These are phyloP conservation scores for Trypanosomatidae sp. DNA, from an alignment of 208 protist species.

Conservation along the genomic window DNA sequence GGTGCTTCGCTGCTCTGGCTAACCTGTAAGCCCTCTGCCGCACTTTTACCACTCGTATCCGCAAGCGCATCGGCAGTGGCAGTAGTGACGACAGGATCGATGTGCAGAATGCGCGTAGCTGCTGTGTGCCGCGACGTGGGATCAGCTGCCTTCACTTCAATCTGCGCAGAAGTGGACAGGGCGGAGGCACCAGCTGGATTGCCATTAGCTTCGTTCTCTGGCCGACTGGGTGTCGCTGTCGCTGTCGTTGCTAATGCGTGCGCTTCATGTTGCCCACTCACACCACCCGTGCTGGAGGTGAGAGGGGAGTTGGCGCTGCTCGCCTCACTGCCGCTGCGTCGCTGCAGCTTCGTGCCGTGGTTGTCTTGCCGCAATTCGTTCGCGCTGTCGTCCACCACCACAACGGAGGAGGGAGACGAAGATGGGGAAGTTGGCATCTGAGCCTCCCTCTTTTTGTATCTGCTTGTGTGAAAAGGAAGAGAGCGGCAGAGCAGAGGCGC, in stretches of 20 bases:
- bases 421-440: neutral
- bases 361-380: no score
- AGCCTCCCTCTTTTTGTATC: neutral
- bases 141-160: neutral
- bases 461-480: neutral
- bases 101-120: no score
- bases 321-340: neutral
- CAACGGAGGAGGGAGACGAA: neutral
- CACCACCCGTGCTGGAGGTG: constrained; percentile 2
- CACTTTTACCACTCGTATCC: no score
- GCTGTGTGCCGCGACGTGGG: no score
- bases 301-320: constrained; percentile 5
- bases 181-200: neutral
- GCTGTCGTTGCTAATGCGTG: neutral
- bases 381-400: neutral
- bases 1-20: no score
- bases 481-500: neutral
- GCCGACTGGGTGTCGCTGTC: no score
- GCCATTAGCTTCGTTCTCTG: neutral
- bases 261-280: neutral
- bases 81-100: no score
- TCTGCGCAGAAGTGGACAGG: neutral
- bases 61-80: no score
- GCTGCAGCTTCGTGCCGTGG: neutral
- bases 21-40: no score